A percentile compares a stretch with the other conserved stretches of the same genome.
phyloP scores from a whole-genome alignment of 2,329 filamentous ascomycete species.

The Sporothrix luriei region DNA sequence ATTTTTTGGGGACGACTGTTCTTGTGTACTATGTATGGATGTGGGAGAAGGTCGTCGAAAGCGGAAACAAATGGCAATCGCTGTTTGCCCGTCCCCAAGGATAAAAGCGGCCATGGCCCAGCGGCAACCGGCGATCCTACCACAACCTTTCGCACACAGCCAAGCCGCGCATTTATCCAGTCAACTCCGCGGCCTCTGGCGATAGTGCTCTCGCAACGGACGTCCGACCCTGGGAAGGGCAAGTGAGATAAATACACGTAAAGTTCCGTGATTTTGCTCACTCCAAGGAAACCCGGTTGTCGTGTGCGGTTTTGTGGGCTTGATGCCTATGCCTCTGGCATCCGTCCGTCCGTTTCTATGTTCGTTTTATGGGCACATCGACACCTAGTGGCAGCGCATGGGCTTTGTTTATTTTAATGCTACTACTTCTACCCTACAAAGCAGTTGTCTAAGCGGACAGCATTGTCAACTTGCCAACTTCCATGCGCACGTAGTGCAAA shows the following conservation, averaged over 20 bases:
- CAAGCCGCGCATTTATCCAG: constrained; percentile 30
- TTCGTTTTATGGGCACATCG: not conserved
- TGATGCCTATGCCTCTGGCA: not conserved
- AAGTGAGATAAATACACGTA: not conserved
- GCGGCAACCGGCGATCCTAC: not conserved
- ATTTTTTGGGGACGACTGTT: not conserved
- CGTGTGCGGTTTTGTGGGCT: constrained; percentile 3
- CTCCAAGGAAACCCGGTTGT: constrained; percentile 25
- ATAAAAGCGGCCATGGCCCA: constrained; percentile 5
- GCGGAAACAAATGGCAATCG: not conserved
- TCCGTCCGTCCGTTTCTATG: not conserved
- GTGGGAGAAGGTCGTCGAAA: not conserved
- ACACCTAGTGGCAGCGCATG: no score
- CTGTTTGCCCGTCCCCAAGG: not conserved
- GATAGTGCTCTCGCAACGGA: constrained; percentile 30
- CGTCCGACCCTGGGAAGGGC: constrained; percentile 25
- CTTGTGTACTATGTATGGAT: not conserved
- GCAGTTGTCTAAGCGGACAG: no score
- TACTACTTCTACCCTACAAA: not conserved
- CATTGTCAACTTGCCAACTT: no score
- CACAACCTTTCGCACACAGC: not conserved
- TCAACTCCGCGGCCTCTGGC: constrained; percentile 24
- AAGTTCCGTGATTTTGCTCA: constrained; percentile 8
- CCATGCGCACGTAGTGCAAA: no score
- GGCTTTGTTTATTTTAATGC: not conserved